Percentiles rank a stretch among this genome's conserved stretches.
Evolutionary conservation across 495 filamentous ascomycete genomes (phyloP).

Genomic region (Aspergillus ellipticus): DNA sequence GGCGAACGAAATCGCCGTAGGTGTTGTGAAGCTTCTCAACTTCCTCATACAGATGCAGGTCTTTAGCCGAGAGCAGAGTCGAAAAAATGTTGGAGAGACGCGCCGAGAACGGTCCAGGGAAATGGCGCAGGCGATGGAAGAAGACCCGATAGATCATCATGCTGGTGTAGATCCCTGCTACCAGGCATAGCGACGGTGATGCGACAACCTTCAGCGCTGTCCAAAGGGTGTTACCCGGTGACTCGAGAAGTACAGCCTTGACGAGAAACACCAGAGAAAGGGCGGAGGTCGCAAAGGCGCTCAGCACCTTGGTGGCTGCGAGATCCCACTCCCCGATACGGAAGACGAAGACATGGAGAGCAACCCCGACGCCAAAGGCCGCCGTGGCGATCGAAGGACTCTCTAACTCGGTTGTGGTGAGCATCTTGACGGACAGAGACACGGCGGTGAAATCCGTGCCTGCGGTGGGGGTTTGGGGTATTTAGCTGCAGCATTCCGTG

Average conservation of each 20-base stretch:
- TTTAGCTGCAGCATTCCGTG: background rate
- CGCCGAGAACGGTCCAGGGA: conserved; percentile 36
- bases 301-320: background rate
- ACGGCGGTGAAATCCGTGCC: background rate
- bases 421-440: background rate
- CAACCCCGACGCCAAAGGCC: background rate
- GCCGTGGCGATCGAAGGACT: background rate
- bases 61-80: conserved; percentile 13
- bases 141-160: conserved; percentile 34
- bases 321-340: background rate
- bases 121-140: conserved; percentile 30
- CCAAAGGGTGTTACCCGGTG: background rate
- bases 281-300: background rate
- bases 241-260: background rate
- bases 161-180: conserved; percentile 22
- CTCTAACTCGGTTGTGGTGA: background rate
- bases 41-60: conserved; percentile 29
- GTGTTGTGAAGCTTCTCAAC: conserved; percentile 36
- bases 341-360: background rate
- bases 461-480: background rate
- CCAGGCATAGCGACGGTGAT: background rate
- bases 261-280: background rate
- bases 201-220: background rate
- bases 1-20: conserved; percentile 42
- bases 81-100: conserved; percentile 31